phyloP scores from a whole-genome alignment of 169 alveolate species.

The Eimeria brunetti region DNA sequence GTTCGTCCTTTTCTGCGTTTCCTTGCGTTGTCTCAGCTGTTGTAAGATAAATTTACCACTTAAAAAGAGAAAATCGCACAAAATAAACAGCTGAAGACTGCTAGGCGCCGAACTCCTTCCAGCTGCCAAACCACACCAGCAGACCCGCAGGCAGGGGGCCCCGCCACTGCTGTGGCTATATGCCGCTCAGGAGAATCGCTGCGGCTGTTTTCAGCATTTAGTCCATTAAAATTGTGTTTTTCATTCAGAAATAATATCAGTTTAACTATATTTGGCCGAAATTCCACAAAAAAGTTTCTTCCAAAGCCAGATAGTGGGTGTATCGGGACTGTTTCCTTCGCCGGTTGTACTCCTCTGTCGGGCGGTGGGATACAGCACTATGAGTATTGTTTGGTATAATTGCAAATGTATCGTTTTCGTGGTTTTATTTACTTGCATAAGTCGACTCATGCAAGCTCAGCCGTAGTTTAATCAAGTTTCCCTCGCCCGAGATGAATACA shows the following conservation, averaged over 20 bases:
- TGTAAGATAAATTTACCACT: not conserved
- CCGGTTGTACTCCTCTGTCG: not conserved
- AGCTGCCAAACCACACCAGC: not conserved
- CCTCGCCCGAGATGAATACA: not conserved
- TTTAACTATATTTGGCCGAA: not conserved
- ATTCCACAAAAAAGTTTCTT: not conserved
- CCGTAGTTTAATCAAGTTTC: not conserved
- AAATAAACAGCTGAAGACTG: not conserved
- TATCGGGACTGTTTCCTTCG: not conserved
- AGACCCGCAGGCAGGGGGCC: slow-evolving; percentile 30
- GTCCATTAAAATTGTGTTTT: not conserved
- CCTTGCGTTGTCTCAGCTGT: slow-evolving; percentile 10
- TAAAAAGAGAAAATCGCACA: not conserved
- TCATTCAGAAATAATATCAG: not conserved
- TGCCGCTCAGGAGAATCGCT: not conserved
- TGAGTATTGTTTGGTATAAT: too few relatives aligned
- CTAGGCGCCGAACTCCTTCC: not conserved
- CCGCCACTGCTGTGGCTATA: not conserved
- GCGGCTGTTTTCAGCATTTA: not conserved
- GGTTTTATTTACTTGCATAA: not conserved
- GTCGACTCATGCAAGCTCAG: not conserved
- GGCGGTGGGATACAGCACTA: too few relatives aligned
- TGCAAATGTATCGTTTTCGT: not conserved
- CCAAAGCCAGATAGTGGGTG: not conserved
- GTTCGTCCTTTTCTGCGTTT: not conserved